A percentile compares a stretch with the other conserved stretches of the same genome.
Conservation (phyloP, 177 flowering plant species). For the Vitis hybrid region DNA sequence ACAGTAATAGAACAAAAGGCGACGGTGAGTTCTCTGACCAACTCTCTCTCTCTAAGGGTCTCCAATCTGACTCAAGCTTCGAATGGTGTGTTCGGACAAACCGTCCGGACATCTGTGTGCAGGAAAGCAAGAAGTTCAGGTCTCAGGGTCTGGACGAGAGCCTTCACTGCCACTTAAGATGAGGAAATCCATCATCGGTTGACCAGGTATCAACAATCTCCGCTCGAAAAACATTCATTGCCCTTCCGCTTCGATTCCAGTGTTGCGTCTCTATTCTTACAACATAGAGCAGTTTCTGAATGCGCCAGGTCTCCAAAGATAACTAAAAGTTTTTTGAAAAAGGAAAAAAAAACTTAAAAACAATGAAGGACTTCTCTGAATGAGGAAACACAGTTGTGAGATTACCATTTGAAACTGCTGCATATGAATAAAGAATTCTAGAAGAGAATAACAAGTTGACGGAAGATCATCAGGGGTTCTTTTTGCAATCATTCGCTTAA, state of each 20-base stretch:
- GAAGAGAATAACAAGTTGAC: slow-evolving; percentile 57
- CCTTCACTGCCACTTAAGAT: too few relatives aligned
- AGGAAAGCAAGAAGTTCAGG: too few relatives aligned
- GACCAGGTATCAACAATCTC: slow-evolving; percentile 30
- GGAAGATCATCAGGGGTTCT: slow-evolving; percentile 42
- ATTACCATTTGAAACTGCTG: slow-evolving; percentile 59
- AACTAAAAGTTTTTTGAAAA: background rate
- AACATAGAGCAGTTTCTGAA: slow-evolving; percentile 42
- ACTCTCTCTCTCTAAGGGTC: too few relatives aligned
- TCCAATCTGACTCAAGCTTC: too few relatives aligned
- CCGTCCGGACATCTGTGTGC: too few relatives aligned
- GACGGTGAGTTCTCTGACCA: too few relatives aligned
- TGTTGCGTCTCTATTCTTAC: slow-evolving; percentile 58
- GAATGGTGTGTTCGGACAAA: too few relatives aligned
- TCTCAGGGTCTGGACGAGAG: too few relatives aligned
- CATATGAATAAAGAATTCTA: slow-evolving; percentile 43
- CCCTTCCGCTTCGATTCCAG: slow-evolving; percentile 66
- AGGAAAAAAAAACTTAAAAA: background rate
- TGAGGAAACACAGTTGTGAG: background rate
- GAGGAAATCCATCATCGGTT: too few relatives aligned
- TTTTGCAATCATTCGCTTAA: slow-evolving; percentile 40
- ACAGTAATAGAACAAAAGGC: too few relatives aligned
- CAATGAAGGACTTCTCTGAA: background rate
- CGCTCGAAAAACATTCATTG: slow-evolving; percentile 51
- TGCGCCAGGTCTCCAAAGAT: slow-evolving; percentile 49